Evolutionary conservation across 1,139 yeast species (phyloP).

Genomic region (Debaryomyces subglobosus): DNA sequence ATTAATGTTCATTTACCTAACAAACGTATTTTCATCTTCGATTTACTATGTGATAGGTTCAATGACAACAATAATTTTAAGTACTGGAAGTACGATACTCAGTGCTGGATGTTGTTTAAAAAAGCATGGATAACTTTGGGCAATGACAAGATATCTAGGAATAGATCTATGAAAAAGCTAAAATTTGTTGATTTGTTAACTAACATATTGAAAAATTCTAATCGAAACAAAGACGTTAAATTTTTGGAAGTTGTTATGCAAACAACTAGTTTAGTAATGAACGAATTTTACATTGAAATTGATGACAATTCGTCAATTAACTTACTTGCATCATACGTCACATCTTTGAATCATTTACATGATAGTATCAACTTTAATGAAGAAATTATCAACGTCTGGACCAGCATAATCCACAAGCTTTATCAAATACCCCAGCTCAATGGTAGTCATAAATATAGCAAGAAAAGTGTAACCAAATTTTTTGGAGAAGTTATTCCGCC

Average conservation of each 20-base stretch:
- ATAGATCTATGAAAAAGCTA: slow-evolving; percentile 39
- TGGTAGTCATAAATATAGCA: slow-evolving; percentile 29
- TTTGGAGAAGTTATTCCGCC: slow-evolving; percentile 21
- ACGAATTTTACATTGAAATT: slow-evolving; percentile 32
- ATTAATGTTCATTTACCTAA: slow-evolving; percentile 62
- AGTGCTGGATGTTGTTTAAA: slow-evolving; percentile 52
- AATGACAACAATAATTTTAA: slow-evolving; percentile 46
- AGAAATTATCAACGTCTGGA: slow-evolving; percentile 21
- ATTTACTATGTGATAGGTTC: slow-evolving; percentile 67
- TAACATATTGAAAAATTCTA: slow-evolving; percentile 13
- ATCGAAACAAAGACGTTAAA: background rate
- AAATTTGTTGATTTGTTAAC: slow-evolving; percentile 23
- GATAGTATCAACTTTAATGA: background rate
- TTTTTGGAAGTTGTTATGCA: background rate
- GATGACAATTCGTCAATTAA: slow-evolving; percentile 33
- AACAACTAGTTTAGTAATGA: slow-evolving; percentile 14
- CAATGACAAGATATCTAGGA: slow-evolving; percentile 22
- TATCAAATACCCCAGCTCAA: slow-evolving; percentile 31
- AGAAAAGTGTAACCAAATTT: slow-evolving; percentile 34
- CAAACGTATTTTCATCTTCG: slow-evolving; percentile 59
- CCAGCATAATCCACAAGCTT: slow-evolving; percentile 23
- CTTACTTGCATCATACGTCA: slow-evolving; percentile 22
- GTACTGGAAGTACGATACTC: slow-evolving; percentile 42
- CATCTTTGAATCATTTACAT: slow-evolving; percentile 7
- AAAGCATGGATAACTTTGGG: slow-evolving; percentile 39